Conservation (phyloP, 768 basidiomycete species). For the Pisolithus sp. region DNA sequence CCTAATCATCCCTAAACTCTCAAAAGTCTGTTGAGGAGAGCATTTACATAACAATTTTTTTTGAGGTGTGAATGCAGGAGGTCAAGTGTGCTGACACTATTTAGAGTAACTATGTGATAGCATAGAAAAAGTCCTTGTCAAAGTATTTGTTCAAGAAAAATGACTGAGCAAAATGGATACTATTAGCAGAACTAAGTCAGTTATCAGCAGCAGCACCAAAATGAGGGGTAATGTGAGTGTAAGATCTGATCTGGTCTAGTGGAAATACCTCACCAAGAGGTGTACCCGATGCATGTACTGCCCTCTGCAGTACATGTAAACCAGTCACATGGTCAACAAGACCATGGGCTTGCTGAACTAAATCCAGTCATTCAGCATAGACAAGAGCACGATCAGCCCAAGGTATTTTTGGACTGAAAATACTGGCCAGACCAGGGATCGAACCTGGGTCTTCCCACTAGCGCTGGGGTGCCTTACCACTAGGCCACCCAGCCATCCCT, state of each 20-base stretch:
- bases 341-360: constrained; percentile 13
- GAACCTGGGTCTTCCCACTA: no score
- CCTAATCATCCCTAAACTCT: no score
- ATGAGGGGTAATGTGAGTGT: constrained; percentile 3
- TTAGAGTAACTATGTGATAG: background rate
- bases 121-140: constrained; percentile 1
- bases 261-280: constrained; percentile 4
- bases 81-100: no score
- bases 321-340: background rate
- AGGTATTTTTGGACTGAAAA: no score
- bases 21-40: no score
- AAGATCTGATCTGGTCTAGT: constrained; percentile 5
- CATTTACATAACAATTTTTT: no score
- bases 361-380: constrained; percentile 22
- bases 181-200: background rate
- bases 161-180: constrained; percentile 1
- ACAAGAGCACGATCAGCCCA: constrained; percentile 11
- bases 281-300: background rate
- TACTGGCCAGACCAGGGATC: no score
- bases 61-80: no score
- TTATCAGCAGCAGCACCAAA: constrained; percentile 6
- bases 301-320: constrained; percentile 5
- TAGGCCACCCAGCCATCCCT: no score
- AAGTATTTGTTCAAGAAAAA: constrained; percentile 5
- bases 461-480: no score